Evolutionary conservation across 2,329 filamentous ascomycete species (phyloP), one percentile per base, ranked within the genome.

Genomic region (Aspergillus intermedius): DNA sequence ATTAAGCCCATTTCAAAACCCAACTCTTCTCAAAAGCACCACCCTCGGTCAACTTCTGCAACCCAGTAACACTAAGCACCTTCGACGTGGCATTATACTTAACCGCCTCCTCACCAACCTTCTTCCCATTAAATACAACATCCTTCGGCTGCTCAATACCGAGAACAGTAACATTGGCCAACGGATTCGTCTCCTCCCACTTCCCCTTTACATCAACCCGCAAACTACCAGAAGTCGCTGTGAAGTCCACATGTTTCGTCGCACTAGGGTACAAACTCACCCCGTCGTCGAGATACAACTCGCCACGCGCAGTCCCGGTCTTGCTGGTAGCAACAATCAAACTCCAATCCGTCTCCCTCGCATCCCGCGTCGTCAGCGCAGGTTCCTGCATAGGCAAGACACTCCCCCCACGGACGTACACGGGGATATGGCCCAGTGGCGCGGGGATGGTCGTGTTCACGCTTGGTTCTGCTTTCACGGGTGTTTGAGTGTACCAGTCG

Each of bases 271-370:
- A 58, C 6, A 88, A 49, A 48, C 81, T 86, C 67, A 84, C 84
- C 1, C 87, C 87, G 56, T 91, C 87, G 57, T 91, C 87, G 6
- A 90, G 62, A 60, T 91, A 90, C 25, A 91, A 65, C 15, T 71
- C 65, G 0, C 87, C 87, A 2, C 59, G 69, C 0, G 87, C 86
- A 1, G 67, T 64, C 0, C 82, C 81, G 13, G 76, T 59, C 1
- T 61, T 57, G 53, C 78, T 74, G 1, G 87, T 75, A 2, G 84
- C 83, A 1, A 81, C 78, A 8, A 89, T 71, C 37, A 91, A 55
- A 6, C 78, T 79, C 83, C 86, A 91, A 0, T 81, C 77, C 43
- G 80, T 86, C 44, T 75, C 72, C 32, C 86, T 76, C 17, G 77
- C 79, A 32, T 80, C 81, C 0, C 73, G 67, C 0, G 85, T 89